phyloP scores from a whole-genome alignment of 106 monocot species.

The Alisma plantagoaquatica region DNA sequence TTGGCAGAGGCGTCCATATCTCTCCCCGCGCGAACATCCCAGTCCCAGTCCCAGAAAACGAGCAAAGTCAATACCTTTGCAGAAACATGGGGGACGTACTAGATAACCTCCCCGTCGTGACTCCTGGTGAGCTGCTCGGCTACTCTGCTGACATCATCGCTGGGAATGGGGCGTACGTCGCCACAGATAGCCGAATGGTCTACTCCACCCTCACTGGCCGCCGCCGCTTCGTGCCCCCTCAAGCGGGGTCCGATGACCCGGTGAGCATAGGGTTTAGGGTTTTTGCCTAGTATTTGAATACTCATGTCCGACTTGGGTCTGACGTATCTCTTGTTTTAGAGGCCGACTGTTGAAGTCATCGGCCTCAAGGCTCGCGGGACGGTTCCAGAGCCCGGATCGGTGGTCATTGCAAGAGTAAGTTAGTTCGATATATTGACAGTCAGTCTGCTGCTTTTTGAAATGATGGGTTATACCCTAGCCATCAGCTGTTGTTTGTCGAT shows the following conservation, averaged over 20 bases:
- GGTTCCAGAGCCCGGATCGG: slow-evolving; percentile 55
- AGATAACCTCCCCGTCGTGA: no score
- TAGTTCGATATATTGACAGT: no score
- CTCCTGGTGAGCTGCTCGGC: slow-evolving; percentile 23
- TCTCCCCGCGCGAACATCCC: no score
- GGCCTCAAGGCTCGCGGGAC: slow-evolving; percentile 75
- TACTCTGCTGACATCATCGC: slow-evolving; percentile 5
- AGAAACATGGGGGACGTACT: no score
- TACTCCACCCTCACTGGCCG: slow-evolving; percentile 25
- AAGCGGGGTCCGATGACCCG: slow-evolving; percentile 39
- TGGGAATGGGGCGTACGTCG: slow-evolving; percentile 19
- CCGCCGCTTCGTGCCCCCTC: slow-evolving; percentile 12
- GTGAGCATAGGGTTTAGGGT: slow-evolving; percentile 11
- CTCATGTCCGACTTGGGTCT: not conserved
- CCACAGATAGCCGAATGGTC: slow-evolving; percentile 11
- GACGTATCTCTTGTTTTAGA: slow-evolving; percentile 22
- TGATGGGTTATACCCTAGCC: no score
- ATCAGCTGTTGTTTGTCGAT: no score
- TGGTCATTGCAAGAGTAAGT: slow-evolving; percentile 69
- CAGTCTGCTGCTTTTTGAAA: no score
- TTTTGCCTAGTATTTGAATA: not conserved
- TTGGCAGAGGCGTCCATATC: no score
- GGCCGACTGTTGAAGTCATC: slow-evolving; percentile 50
- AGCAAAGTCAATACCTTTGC: no score
- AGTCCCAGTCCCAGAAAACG: no score